Evolutionary conservation across 73 alveolate species (phyloP), one percentile per base, ranked within the genome.

Genomic region (Stentor roeselii): DNA sequence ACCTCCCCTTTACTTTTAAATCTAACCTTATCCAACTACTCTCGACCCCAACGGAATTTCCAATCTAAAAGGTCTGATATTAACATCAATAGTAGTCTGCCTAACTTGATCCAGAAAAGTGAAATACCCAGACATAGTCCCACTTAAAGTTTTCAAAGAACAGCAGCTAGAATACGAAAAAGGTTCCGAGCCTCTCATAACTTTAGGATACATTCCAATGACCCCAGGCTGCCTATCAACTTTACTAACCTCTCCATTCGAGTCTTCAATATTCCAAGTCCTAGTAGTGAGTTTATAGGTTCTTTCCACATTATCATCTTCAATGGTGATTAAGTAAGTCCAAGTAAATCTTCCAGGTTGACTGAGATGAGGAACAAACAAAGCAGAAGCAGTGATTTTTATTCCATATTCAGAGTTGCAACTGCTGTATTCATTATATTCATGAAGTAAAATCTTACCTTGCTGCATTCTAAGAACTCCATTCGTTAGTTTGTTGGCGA

Each of bases 151-250:
- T 0, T 21, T 40, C 0, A 67, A 40, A 67, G 14, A 21, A 32
- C 50, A n/a, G 2, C 80, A 67, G 41, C 41, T 21, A 15, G n/a
- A 36, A 32, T 67, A 67, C 27, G 1, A 11, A 32, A 34, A 15
- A 21, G n/a, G n/a, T 67, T 0, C 37, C 21, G 50, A 67, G 80
- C 80, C 80, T 30, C 21, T n/a, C 21, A 27, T 27, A 1, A 67
- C 41, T 40, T 67, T 32, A 67, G 80, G 80, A 32, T 21, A 67
- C 27, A 67, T 15, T 67, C 80, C 80, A 1, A 67, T 67, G 41
- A 67, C 80, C 41, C 80, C 80, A 1, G 80, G 80, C 80, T 67
- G 80, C 11, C 80, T 21, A 67, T 67, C 11, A 21, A 67, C 42
- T 21, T 2, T 67, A 1, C 34, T 27, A 67, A 67, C 80, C 34